Evolutionary conservation across 352 stramenopile species (phyloP).

Genomic region (Pilasporangium apinafurcum): DNA sequence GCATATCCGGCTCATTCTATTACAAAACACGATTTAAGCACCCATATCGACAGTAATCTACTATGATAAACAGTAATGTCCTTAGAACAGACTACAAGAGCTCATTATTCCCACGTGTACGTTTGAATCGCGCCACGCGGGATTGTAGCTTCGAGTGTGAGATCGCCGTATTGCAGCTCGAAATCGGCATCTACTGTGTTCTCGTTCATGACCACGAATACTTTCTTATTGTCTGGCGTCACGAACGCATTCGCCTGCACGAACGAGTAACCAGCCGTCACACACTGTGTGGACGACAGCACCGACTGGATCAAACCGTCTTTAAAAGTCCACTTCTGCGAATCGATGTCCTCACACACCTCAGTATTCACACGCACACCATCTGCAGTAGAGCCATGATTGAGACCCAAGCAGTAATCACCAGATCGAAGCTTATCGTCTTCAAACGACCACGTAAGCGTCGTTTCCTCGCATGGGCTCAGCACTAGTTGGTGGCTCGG

Average conservation of each 20-base stretch:
- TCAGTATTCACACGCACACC: conserved; percentile 43
- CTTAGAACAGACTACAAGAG: too few relatives aligned
- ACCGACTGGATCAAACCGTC: conserved; percentile 52
- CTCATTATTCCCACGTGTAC: conserved; percentile 67
- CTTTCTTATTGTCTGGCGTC: conserved; percentile 64
- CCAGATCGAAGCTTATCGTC: conserved; percentile 44
- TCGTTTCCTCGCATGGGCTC: conserved; percentile 61
- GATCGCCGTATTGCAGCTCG: conserved; percentile 41
- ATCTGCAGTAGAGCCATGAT: conserved; percentile 53
- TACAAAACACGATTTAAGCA: too few relatives aligned
- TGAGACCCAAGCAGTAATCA: conserved; percentile 59
- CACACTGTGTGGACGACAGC: conserved; percentile 42
- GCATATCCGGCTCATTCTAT: too few relatives aligned
- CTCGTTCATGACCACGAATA: conserved; percentile 82
- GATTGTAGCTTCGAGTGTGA: conserved; percentile 42
- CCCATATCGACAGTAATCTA: too few relatives aligned
- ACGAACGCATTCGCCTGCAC: conserved; percentile 63
- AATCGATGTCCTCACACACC: conserved; percentile 38
- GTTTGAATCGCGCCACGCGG: conserved; percentile 61
- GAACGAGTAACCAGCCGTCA: conserved; percentile 78
- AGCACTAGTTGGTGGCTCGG: conserved; percentile 54
- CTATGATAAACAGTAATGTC: too few relatives aligned
- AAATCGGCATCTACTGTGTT: conserved; percentile 76
- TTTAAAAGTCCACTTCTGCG: conserved; percentile 62
- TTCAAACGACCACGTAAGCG: conserved; percentile 60